phyloP scores from a whole-genome alignment of 305 asterid genomes.

The Nicotiana rustica region DNA sequence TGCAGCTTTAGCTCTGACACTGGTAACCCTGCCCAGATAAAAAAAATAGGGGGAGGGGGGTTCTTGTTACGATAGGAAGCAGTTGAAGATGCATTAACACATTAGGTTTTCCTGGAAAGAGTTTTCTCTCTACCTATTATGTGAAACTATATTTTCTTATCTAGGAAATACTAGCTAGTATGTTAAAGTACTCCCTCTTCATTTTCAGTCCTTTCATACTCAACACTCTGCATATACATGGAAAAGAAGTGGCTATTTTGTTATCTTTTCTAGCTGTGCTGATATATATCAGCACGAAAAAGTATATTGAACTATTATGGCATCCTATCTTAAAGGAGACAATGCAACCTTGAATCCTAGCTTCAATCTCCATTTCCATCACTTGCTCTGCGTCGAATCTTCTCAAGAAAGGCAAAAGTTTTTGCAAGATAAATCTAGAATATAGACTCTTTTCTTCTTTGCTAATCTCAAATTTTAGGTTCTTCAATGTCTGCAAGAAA shows the following conservation, averaged over 20 bases:
- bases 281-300: background rate
- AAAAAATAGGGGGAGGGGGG: background rate
- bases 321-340: background rate
- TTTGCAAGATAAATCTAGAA: conserved; percentile 54
- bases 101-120: background rate
- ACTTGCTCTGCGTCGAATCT: conserved; percentile 57
- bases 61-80: conserved; percentile 13
- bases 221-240: background rate
- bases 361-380: conserved; percentile 70
- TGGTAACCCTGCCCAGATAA: conserved; percentile 36
- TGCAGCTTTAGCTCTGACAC: conserved; percentile 46
- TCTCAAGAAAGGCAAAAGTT: conserved; percentile 67
- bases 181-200: background rate
- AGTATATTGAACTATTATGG: background rate
- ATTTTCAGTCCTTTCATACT: background rate
- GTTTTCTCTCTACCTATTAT: background rate
- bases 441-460: conserved; percentile 50
- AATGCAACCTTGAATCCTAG: conserved; percentile 61
- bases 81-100: conserved; percentile 19
- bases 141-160: background rate
- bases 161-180: conserved; percentile 17
- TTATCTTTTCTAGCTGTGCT: background rate
- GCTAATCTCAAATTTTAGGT: conserved; percentile 41
- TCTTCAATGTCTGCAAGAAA: conserved; percentile 52
- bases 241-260: conserved; percentile 1